Percentiles rank a stretch among this genome's conserved stretches.
phyloP scores from a whole-genome alignment of 495 filamentous ascomycete species.

The Mycothermus thermophilus region DNA sequence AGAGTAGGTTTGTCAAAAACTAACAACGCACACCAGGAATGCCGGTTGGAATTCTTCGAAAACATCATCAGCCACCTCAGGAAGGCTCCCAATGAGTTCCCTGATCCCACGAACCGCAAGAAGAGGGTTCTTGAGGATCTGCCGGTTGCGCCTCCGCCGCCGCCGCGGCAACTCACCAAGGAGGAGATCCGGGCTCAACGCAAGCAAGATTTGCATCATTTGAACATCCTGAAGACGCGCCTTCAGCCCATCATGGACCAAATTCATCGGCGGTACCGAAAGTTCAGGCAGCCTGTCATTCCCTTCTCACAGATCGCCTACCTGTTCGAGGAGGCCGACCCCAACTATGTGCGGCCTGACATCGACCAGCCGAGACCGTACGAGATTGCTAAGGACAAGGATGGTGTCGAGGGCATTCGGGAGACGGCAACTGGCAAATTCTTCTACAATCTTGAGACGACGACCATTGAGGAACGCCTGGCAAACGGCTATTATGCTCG shows the following conservation, averaged over 20 bases:
- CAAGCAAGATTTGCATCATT: constrained; percentile 59
- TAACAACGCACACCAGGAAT: constrained; percentile 31
- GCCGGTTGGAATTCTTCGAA: constrained; percentile 63
- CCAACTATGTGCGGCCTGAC: constrained; percentile 67
- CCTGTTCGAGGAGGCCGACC: constrained; percentile 68
- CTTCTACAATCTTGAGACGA: constrained; percentile 89
- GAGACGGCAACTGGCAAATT: constrained; percentile 63
- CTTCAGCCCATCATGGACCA: constrained; percentile 93
- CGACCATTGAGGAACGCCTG: constrained; percentile 82
- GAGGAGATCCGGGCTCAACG: constrained; percentile 70
- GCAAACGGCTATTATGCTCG: constrained; percentile 92
- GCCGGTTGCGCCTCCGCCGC: constrained; percentile 56
- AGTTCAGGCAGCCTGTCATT: constrained; percentile 68
- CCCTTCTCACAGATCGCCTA: constrained; percentile 59
- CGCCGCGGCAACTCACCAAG: constrained; percentile 48
- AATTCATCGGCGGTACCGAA: constrained; percentile 69
- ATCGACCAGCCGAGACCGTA: constrained; percentile 55
- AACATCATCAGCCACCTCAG: constrained; percentile 58
- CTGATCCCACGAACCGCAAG: constrained; percentile 71
- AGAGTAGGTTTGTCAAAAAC: background rate
- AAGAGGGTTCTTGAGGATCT: constrained; percentile 67
- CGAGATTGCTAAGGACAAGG: constrained; percentile 57
- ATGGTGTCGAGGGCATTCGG: constrained; percentile 56
- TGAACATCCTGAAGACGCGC: constrained; percentile 74
- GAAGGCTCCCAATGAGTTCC: constrained; percentile 70